A percentile compares a stretch with the other conserved stretches of the same genome.
Conservation (phyloP, 192 early-diverging fungal genomes). For the Funneliformis geosporum region DNA sequence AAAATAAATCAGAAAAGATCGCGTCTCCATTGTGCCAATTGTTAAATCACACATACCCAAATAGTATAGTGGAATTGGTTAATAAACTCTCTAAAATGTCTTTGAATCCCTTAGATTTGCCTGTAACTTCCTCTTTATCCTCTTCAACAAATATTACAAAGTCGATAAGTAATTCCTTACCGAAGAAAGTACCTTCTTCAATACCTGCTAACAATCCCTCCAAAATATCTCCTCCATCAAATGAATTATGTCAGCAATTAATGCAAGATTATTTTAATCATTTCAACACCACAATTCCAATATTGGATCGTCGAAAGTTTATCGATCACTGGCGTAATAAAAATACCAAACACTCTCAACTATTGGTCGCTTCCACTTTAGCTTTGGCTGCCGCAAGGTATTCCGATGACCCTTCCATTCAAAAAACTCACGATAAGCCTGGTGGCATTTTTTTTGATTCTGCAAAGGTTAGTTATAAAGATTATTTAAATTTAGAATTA, state of each 20-base stretch:
- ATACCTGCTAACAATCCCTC: not conserved
- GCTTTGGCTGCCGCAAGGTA: conserved; percentile 20
- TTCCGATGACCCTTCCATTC: conserved; percentile 33
- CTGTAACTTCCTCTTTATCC: not conserved
- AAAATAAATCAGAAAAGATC: not conserved
- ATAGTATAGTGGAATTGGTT: conserved; percentile 27
- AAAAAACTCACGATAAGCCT: conserved; percentile 24
- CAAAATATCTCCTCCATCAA: not conserved
- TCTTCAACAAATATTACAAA: not conserved
- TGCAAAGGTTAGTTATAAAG: conserved; percentile 14
- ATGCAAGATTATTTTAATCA: conserved; percentile 17
- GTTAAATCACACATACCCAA: conserved; percentile 29
- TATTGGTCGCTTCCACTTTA: conserved; percentile 16
- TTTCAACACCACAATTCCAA: conserved; percentile 20
- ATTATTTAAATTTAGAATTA: not conserved
- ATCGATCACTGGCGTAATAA: conserved; percentile 15
- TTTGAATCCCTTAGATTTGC: not conserved
- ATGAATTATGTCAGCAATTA: conserved; percentile 23
- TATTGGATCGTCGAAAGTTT: conserved; percentile 29
- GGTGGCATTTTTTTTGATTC: conserved; percentile 26
- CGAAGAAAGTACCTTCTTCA: not conserved
- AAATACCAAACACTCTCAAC: conserved; percentile 4
- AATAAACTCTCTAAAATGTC: conserved; percentile 14
- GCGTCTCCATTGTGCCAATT: not conserved
- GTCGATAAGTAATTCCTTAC: not conserved